These are phyloP conservation scores for Colletotrichum scovillei DNA, from an alignment of 2,329 filamentous ascomycete genomes.

Conservation along the genomic window DNA sequence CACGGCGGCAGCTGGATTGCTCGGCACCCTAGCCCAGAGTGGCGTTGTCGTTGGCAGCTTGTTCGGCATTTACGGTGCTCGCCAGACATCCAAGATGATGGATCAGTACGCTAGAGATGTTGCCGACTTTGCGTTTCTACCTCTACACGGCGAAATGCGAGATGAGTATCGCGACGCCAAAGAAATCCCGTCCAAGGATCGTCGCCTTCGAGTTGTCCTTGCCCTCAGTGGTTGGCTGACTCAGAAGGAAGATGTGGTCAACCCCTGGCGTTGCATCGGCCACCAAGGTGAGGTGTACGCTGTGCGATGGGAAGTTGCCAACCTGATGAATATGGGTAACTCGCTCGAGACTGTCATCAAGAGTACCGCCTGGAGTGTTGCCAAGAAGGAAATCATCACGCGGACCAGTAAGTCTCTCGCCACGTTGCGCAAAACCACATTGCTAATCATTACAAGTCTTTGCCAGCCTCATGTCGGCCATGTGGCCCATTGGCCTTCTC, in stretches of 20 bases:
- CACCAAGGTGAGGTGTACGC: constrained; percentile 82
- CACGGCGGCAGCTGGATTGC: constrained; percentile 79
- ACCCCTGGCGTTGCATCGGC: constrained; percentile 83
- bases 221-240: constrained; percentile 86
- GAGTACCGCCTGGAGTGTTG: constrained; percentile 82
- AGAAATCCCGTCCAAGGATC: constrained; percentile 65
- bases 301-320: constrained; percentile 84
- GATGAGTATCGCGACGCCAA: constrained; percentile 60
- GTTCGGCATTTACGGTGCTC: constrained; percentile 90
- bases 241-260: constrained; percentile 76
- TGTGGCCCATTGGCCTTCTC: constrained; percentile 72
- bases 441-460: constrained; percentile 54
- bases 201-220: constrained; percentile 83
- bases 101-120: constrained; percentile 89
- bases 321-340: constrained; percentile 80
- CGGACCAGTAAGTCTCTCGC: constrained; percentile 56
- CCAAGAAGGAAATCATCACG: constrained; percentile 62
- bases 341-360: constrained; percentile 82
- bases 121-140: constrained; percentile 88
- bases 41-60: constrained; percentile 83
- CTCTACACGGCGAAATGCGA: constrained; percentile 67
- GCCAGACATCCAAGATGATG: constrained; percentile 87
- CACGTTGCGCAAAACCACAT: background rate
- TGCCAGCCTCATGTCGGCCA: constrained; percentile 65
- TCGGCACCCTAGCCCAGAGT: constrained; percentile 85